Conservation (phyloP, 1,139 yeast genomes). For the Insectozyma bohioensis region DNA sequence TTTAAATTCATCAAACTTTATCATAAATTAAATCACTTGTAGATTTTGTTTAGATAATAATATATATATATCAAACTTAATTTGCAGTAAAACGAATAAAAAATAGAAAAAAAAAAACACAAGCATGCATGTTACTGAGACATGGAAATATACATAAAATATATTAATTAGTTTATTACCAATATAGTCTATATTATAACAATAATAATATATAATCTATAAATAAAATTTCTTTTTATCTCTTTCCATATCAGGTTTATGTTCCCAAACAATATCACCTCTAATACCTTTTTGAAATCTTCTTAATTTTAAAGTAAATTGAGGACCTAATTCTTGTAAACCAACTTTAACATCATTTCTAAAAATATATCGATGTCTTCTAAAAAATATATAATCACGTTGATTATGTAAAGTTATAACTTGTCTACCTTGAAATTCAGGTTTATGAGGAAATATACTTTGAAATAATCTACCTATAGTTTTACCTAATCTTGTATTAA, state of each 20-base stretch:
- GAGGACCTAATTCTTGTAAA: slow-evolving; percentile 94
- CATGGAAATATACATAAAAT: no score
- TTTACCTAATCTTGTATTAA: slow-evolving; percentile 86
- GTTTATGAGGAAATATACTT: slow-evolving; percentile 85
- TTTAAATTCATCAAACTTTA: no score
- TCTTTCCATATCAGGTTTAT: slow-evolving; percentile 92
- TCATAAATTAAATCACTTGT: no score
- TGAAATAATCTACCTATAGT: slow-evolving; percentile 92
- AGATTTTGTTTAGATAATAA: no score
- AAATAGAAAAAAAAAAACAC: no score
- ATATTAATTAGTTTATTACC: no score
- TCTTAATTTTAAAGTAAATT: slow-evolving; percentile 84
- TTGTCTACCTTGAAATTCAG: slow-evolving; percentile 93
- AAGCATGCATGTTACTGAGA: no score
- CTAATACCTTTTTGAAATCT: slow-evolving; percentile 88
- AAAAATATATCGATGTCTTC: slow-evolving; percentile 92
- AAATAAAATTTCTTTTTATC: slow-evolving; percentile 91
- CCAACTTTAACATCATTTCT: slow-evolving; percentile 91
- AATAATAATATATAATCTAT: slow-evolving; percentile 31
- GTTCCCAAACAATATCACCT: slow-evolving; percentile 96
- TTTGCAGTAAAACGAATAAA: no score
- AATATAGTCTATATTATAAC: no score
- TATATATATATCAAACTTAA: no score
- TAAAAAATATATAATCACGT: slow-evolving; percentile 89
- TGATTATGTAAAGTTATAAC: slow-evolving; percentile 95